Percentiles rank a stretch among this genome's conserved stretches.
Evolutionary conservation across 176 grass and related monocot genomes (phyloP).

Genomic region (Triticum timopheevii): DNA sequence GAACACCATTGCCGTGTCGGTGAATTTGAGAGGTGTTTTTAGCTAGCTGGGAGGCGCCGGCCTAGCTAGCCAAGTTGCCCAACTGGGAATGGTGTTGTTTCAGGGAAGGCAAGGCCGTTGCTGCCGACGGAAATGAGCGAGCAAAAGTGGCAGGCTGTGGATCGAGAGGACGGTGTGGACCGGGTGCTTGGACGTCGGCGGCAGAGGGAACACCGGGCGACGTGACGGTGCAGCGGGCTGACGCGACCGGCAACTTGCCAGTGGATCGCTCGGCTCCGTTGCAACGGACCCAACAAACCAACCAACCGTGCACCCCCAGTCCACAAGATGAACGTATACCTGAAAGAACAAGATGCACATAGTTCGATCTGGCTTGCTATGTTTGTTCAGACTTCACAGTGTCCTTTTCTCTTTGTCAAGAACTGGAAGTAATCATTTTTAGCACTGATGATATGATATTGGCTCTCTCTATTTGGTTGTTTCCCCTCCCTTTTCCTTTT

Average conservation of each 20-base stretch:
- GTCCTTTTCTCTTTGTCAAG: background rate
- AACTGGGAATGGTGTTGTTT: background rate
- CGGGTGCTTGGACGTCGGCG: too few species aligned
- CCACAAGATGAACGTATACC: background rate
- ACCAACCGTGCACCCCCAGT: background rate
- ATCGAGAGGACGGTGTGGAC: too few species aligned
- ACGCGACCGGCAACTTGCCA: background rate
- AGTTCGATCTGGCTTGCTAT: background rate
- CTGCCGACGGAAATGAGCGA: background rate
- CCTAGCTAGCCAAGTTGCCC: background rate
- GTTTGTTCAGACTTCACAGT: background rate
- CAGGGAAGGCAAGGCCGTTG: background rate
- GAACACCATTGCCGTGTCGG: background rate
- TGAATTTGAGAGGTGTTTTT: background rate
- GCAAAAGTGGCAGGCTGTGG: background rate
- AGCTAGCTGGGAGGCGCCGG: background rate
- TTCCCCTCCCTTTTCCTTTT: background rate
- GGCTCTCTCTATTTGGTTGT: background rate
- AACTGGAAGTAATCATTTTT: background rate
- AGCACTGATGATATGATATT: background rate
- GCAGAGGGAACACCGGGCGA: too few species aligned
- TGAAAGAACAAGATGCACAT: background rate
- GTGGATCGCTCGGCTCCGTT: background rate
- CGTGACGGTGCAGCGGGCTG: too few species aligned
- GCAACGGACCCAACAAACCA: background rate